phyloP scores from a whole-genome alignment of 2,329 filamentous ascomycete species.

The Neopestalotiopsis rosae region DNA sequence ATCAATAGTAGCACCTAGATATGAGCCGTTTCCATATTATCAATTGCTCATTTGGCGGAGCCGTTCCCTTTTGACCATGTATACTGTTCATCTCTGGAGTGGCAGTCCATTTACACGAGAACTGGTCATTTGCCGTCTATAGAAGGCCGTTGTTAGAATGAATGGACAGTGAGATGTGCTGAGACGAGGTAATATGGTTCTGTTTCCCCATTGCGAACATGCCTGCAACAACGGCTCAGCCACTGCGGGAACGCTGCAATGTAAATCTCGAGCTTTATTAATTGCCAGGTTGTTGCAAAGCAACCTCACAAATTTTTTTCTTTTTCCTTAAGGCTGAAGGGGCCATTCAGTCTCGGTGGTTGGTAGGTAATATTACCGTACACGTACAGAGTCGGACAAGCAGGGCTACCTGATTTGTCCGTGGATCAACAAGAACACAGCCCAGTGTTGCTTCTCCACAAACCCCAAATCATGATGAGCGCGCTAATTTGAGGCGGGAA shows the following conservation, averaged over 20 bases:
- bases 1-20: neutral
- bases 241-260: neutral
- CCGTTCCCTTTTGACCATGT: neutral
- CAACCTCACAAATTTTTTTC: neutral
- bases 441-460: constrained; percentile 13
- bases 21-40: neutral
- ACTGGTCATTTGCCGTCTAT: neutral
- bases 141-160: neutral
- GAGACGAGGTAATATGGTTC: neutral
- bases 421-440: neutral
- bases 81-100: neutral
- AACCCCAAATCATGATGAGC: constrained; percentile 1
- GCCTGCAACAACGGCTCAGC: neutral
- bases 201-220: neutral
- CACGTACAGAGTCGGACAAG: neutral
- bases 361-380: neutral
- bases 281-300: neutral
- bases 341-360: neutral
- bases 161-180: neutral
- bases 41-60: neutral
- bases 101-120: neutral
- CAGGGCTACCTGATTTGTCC: neutral
- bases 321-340: constrained; percentile 3
- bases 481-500: constrained; percentile 17
- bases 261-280: constrained; percentile 1